Evolutionary conservation across 768 basidiomycete genomes (phyloP), one percentile per base, ranked within the genome.

Genomic region (Termitomyces sp.): DNA sequence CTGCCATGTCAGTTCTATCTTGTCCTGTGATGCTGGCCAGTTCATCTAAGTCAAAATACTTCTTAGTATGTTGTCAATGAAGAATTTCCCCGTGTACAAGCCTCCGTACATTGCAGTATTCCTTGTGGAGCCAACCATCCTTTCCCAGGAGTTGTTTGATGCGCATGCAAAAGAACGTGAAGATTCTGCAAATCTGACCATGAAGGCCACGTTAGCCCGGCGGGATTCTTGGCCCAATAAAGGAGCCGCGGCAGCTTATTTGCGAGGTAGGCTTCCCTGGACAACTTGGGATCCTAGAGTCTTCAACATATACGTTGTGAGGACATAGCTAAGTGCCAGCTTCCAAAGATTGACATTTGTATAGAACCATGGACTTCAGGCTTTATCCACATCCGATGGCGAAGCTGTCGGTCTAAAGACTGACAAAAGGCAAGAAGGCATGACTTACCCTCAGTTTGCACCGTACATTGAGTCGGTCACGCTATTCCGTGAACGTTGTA

Each of bases 51-150:
- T 59, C 48, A 49, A 54, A 42, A 31, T 25, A 34, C 15, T 60
- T 6, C 40, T 52, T 32, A 67, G 69, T 46, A 60, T 69, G 43
- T 25, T 67, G 51, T 66, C 72, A 5, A 56, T 64, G 61, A 64
- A 45, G 43, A 63, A 60, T 46, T 54, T 55, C 31, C 60, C 64
- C 31, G 20, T 59, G 10, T 46, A 50, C 51, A 64, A 43, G 10
- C 59, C 63, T 25, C 70, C 70, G 0, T 74, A 67, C 60, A 53
- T 68, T 12, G 64, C 68, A n/a, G 31, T 75, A 15, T 65, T 77
- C 31, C 65, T 77, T 31, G 52, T 77, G n/a, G 76, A 77, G 55
- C 74, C 76, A 1, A 66, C 70, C 0, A 66, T 75, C 25, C 64
- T 74, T 5, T 70, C 71, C 2, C 70, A 66, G 5, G 65, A 67